Evolutionary conservation across 371 early-diverging fungal species (phyloP).

Genomic region (Mucor velutinosus): DNA sequence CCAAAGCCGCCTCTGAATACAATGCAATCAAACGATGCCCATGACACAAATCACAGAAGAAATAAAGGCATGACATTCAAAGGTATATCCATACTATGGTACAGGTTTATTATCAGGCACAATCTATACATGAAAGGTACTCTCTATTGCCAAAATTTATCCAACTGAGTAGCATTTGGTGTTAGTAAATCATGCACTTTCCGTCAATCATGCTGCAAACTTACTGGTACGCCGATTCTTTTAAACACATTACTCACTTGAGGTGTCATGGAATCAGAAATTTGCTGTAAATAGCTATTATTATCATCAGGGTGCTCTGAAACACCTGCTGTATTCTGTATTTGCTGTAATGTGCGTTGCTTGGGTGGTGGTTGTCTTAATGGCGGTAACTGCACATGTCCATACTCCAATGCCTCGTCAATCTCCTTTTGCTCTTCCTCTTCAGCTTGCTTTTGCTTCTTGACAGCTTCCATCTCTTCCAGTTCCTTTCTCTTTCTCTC

Average conservation of each 20-base stretch:
- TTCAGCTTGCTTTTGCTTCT: background rate
- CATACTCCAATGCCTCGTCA: constrained; percentile 18
- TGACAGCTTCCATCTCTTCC: background rate
- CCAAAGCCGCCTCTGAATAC: too few relatives aligned
- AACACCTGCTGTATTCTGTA: background rate
- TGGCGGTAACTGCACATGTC: constrained; percentile 12
- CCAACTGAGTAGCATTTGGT: background rate
- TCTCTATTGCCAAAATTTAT: constrained; percentile 22
- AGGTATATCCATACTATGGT: background rate
- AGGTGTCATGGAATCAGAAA: constrained; percentile 6
- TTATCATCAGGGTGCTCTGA: background rate
- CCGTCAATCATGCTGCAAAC: background rate
- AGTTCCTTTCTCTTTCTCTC: background rate
- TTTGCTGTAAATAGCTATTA: constrained; percentile 16
- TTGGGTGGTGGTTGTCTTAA: constrained; percentile 3
- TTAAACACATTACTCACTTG: constrained; percentile 21
- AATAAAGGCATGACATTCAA: background rate
- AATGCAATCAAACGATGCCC: too few relatives aligned
- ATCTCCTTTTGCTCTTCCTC: background rate
- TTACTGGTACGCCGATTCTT: constrained; percentile 22
- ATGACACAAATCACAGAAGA: too few relatives aligned
- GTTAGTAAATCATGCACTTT: background rate
- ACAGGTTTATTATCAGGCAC: background rate
- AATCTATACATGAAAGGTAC: background rate
- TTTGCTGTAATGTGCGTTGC: background rate